Evolutionary conservation across 306 rosid genomes (phyloP).

Genomic region (Comarum palustre): DNA sequence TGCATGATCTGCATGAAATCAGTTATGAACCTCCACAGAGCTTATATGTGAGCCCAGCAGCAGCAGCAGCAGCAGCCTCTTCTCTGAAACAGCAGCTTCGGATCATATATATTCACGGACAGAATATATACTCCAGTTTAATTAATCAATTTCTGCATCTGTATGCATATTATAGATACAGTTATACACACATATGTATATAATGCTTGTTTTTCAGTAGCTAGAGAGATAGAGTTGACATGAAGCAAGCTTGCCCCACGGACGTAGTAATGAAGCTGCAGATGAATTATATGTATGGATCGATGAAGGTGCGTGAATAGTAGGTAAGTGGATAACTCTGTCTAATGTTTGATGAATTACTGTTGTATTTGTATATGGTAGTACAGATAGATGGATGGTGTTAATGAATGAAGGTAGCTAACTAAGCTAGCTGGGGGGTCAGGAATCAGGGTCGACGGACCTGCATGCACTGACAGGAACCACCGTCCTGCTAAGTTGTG

Average conservation of each 20-base stretch:
- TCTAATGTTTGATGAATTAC: neutral
- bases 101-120: neutral
- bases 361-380: neutral
- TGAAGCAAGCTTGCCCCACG: neutral
- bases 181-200: neutral
- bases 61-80: neutral
- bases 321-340: neutral
- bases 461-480: slow-evolving; percentile 1
- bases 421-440: neutral
- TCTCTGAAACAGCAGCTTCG: neutral
- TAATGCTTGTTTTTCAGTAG: neutral
- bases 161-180: neutral
- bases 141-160: neutral
- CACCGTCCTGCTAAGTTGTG: neutral
- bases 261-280: neutral
- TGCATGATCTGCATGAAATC: neutral
- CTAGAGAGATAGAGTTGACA: neutral
- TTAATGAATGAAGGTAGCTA: neutral
- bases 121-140: neutral
- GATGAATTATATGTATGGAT: neutral
- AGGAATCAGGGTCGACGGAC: neutral
- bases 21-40: neutral
- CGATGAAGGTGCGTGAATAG: neutral
- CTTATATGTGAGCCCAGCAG: neutral
- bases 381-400: neutral